Base-by-base conservation (phyloP, 176 grass and related monocot species). In the Oryza glaberrima region DNA sequence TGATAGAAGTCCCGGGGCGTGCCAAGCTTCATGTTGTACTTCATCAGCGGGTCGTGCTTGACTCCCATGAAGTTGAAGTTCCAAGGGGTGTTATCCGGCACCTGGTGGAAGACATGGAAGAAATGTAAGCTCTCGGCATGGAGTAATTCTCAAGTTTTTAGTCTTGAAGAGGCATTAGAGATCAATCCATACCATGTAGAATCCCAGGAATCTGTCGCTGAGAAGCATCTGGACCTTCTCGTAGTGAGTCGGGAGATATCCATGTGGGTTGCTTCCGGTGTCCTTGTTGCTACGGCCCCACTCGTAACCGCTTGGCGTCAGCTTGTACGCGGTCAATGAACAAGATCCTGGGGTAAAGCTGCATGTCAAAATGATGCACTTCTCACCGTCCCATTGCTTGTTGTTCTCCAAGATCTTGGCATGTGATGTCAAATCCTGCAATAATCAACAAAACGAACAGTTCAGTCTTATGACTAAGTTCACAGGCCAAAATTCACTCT, bases 11-110 rank as follows among this genome's bases (percentile, higher is more conserved):
- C 93, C 1, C 90, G 77, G 11, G 96, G 93, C 11, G 80, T 92
- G 64, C 96, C 93, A 11, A 99, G 86, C 91, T 99, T 96, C 76
- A 92, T 85, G 14, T 76, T 90, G 40, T 99, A 96, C 82, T 88
- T 94, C 93, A 96, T 99, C 80, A 56, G 89, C 0, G 89, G 90
- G 15, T 94, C 94, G 3, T 96, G 96, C 86, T 99, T 96, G 1
- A 99, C 96, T 83, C 96, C 96, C 96, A 99, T 99, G 88, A 99
- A 99, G 72, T 99, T 99, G 88, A 86, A 99, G 77, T 99, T 99
- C 96, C 96, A 99, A 0, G 96, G 93, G 34, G 67, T 88, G 34
- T 94, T 99, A 52, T 96, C 96, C 1, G 96, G 96, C 63, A 94
- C 82, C 96, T 99, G 87, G 69, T 44, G 44, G 61, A 34, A 34